Evolutionary conservation across 1,284 basidiomycete species (phyloP).

Genomic region (Phlebopus sp.): DNA sequence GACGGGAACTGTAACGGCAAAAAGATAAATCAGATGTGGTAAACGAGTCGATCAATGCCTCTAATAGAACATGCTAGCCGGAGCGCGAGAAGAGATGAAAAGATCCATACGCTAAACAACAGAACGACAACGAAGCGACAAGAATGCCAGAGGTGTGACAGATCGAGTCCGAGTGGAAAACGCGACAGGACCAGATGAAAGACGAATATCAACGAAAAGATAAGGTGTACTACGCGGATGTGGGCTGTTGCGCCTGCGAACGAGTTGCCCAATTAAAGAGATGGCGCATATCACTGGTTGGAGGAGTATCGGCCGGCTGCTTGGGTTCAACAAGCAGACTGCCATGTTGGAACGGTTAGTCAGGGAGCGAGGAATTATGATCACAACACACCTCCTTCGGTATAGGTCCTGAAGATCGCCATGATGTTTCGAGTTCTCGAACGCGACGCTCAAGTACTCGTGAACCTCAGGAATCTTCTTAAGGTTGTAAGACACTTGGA

Average conservation of each 20-base stretch:
- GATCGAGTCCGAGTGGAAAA: constrained; percentile 29
- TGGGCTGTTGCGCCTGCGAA: constrained; percentile 39
- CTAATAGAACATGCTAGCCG: constrained; percentile 21
- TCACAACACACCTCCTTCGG: constrained; percentile 60
- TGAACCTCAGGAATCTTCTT: constrained; percentile 85
- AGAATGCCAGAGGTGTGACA: constrained; percentile 21
- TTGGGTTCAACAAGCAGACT: constrained; percentile 79
- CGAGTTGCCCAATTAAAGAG: constrained; percentile 75
- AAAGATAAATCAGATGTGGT: constrained; percentile 27
- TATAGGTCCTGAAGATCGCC: constrained; percentile 80
- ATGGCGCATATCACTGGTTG: constrained; percentile 66
- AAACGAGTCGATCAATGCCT: constrained; percentile 23
- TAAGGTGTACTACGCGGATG: constrained; percentile 25
- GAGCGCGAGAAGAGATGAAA: constrained; percentile 11
- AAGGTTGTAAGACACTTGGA: constrained; percentile 84
- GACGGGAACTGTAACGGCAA: constrained; percentile 27
- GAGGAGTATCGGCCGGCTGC: constrained; percentile 67
- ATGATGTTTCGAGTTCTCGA: constrained; percentile 68
- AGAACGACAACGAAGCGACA: constrained; percentile 22
- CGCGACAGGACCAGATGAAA: constrained; percentile 19
- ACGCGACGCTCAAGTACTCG: constrained; percentile 67
- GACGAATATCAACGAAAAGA: constrained; percentile 1
- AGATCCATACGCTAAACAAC: constrained; percentile 27
- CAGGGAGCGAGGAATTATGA: constrained; percentile 5
- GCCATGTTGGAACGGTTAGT: constrained; percentile 4